Evolutionary conservation across 805 yeast genomes (phyloP).

Genomic region (Ogataea philodendri): DNA sequence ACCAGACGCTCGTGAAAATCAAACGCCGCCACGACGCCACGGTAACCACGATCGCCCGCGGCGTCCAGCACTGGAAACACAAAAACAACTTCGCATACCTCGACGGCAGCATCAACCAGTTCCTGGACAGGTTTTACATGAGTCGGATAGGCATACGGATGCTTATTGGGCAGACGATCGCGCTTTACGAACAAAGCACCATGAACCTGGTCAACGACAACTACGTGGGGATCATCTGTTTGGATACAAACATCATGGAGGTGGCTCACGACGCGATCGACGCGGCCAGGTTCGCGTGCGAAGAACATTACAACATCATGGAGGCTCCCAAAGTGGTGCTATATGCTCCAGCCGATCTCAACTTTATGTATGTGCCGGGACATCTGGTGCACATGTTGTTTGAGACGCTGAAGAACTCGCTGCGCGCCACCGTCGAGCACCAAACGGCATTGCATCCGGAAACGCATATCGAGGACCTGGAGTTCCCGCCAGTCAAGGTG

Average conservation of each 20-base stretch:
- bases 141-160: conserved; percentile 88
- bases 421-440: conserved; percentile 85
- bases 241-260: conserved; percentile 78
- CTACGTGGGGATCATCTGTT: conserved; percentile 87
- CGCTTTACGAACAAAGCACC: conserved; percentile 43
- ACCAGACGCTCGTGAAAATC: conserved; percentile 64
- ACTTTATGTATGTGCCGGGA: conserved; percentile 90
- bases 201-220: conserved; percentile 49
- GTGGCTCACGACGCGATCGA: conserved; percentile 86
- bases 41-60: conserved; percentile 88
- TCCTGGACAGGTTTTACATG: conserved; percentile 85
- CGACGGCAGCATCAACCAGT: conserved; percentile 72
- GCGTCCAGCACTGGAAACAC: conserved; percentile 86
- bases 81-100: conserved; percentile 45
- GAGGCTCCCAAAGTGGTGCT: conserved; percentile 84
- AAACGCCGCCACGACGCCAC: conserved; percentile 89
- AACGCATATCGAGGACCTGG: conserved; percentile 55
- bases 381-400: conserved; percentile 89
- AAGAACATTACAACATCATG: conserved; percentile 82
- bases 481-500: conserved; percentile 80
- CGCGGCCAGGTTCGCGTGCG: conserved; percentile 86
- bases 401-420: conserved; percentile 82
- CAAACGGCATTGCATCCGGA: conserved; percentile 56
- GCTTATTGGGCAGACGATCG: conserved; percentile 93
- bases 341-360: conserved; percentile 71